Percentiles rank a stretch among this genome's conserved stretches.
phyloP scores from a whole-genome alignment of 345 rosid species.

The Noccaea caerulescens region DNA sequence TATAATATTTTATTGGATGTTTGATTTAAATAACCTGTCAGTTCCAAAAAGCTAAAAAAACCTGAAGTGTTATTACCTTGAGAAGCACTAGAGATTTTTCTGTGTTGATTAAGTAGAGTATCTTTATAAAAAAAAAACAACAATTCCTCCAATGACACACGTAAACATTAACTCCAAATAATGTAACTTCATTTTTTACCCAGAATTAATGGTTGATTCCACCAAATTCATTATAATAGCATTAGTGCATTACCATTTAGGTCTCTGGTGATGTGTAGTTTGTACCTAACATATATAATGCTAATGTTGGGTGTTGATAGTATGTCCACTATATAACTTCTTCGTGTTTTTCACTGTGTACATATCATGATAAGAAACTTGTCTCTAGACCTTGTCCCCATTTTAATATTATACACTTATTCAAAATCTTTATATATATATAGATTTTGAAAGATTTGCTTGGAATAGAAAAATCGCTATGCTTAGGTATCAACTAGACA shows the following conservation, averaged over 20 bases:
- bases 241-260: constrained; percentile 8
- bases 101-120: not conserved
- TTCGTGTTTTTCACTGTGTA: constrained; percentile 22
- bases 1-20: no score
- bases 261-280: not conserved
- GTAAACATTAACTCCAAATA: not conserved
- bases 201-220: not conserved
- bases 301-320: not conserved
- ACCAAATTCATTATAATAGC: constrained; percentile 1
- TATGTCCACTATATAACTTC: constrained; percentile 19
- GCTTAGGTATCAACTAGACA: no score
- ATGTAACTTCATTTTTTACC: not conserved
- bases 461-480: no score
- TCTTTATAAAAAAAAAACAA: not conserved
- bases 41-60: no score
- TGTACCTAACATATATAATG: not conserved
- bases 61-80: no score
- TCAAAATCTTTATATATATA: no score
- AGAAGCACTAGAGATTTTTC: no score
- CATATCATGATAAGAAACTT: constrained; percentile 10
- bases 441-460: no score
- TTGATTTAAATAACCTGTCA: no score
- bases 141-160: not conserved
- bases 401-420: no score
- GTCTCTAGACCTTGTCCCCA: no score